Evolutionary conservation across 345 rosid genomes (phyloP), one percentile per base, ranked within the genome.

Genomic region (Salix viminalis): DNA sequence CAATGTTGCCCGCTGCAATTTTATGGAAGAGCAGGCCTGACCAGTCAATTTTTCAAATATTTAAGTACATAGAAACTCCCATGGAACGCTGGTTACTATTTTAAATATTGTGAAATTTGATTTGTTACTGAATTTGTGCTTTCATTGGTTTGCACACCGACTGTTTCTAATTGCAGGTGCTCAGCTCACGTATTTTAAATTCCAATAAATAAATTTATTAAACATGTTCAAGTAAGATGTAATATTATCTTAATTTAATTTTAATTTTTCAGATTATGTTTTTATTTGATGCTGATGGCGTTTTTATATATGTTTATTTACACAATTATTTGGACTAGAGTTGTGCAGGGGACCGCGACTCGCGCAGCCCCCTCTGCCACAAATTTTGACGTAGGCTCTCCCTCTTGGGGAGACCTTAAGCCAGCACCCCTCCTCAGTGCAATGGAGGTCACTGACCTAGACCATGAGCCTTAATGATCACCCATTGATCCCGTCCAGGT

Each of bases 351-450:
- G 61, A n/a, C 61, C 61, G 61, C 61, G 61, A 54, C 61, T 54
- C 0, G 77, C 84, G 71, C 80, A 81, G 83, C 75, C 83, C 83
- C 83, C 77, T 0, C 81, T 74, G 50, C 54, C 81, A 80, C 84
- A 83, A 83, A 80, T 80, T 70, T 64, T 68, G 84, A 84, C 84
- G 82, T 75, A 80, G 82, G 82, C 82, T 81, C 84, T 77, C 77
- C 80, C 32, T 15, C 60, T 5, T 4, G 61, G 32, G 67, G 68
- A 79, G 86, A 79, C 83, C 80, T 75, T 78, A 72, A 69, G 46
- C 24, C 61, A 54, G 11, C 73, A 42, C 79, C 76, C 79, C 54
- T 72, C 83, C 70, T 0, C 0, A 1, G 77, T 80, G 77, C 83
- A 76, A 76, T 80, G 79, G 71, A 76, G 39, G 75, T n/a, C 83